Percentiles rank a stretch among this genome's conserved stretches.
phyloP scores from a whole-genome alignment of 2,329 filamentous ascomycete species.

The Botrytis porri region DNA sequence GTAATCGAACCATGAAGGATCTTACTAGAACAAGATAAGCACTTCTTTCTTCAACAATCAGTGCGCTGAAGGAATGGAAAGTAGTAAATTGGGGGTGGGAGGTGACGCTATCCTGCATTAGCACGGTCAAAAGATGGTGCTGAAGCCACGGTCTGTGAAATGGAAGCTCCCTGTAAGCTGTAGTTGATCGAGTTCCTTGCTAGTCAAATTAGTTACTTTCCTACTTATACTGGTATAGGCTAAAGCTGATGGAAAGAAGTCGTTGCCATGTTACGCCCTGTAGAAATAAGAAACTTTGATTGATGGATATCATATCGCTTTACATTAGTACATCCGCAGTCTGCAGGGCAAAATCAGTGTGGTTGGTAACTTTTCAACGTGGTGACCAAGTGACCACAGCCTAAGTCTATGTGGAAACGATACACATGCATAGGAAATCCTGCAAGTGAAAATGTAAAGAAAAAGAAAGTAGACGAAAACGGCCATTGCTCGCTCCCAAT shows the following conservation, averaged over 20 bases:
- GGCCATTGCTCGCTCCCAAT: slow-evolving; percentile 8
- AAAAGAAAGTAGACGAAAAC: slow-evolving; percentile 14
- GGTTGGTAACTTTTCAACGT: slow-evolving; percentile 21
- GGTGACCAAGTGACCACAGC: slow-evolving; percentile 20
- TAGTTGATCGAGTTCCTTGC: slow-evolving; percentile 15
- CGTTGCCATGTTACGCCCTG: slow-evolving; percentile 18
- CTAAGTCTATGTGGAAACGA: slow-evolving; percentile 7
- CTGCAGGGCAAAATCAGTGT: slow-evolving; percentile 22
- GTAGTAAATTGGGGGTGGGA: neutral
- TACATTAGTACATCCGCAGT: slow-evolving; percentile 22
- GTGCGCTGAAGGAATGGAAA: slow-evolving; percentile 5
- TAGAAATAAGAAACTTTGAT: slow-evolving; percentile 16
- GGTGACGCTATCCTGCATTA: slow-evolving; percentile 17
- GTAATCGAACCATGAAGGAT: neutral
- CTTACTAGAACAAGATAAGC: neutral
- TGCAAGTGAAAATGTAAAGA: slow-evolving; percentile 10
- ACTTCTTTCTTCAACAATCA: slow-evolving; percentile 3
- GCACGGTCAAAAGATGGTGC: neutral
- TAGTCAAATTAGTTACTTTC: neutral
- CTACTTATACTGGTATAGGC: neutral
- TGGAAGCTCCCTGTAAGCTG: neutral
- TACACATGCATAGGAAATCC: slow-evolving; percentile 17
- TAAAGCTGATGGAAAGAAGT: slow-evolving; percentile 10
- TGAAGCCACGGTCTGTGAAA: slow-evolving; percentile 11
- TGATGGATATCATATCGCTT: slow-evolving; percentile 19